These are phyloP conservation scores for Corchorus olitorius DNA, from an alignment of 345 rosid species.

Conservation along the genomic window DNA sequence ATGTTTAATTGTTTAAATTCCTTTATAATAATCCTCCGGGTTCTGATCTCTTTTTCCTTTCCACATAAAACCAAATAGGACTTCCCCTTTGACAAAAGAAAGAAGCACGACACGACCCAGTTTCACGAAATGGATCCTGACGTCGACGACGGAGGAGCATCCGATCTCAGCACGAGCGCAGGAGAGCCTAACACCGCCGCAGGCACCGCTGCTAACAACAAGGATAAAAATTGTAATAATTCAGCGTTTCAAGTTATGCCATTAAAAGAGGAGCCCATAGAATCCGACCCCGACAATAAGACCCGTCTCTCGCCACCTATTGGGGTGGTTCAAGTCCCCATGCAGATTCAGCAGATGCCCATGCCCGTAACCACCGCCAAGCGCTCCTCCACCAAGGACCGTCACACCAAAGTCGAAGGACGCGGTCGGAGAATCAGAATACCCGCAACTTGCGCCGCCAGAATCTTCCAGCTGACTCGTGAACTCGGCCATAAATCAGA, in stretches of 20 bases:
- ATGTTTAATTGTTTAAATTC: background rate
- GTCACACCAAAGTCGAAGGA: conserved; percentile 86
- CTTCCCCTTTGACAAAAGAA: background rate
- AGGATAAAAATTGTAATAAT: conserved; percentile 8
- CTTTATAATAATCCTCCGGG: conserved; percentile 2
- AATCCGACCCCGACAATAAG: conserved; percentile 25
- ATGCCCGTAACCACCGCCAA: conserved; percentile 20
- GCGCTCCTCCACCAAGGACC: conserved; percentile 61
- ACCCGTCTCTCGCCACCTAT: background rate
- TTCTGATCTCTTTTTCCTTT: background rate
- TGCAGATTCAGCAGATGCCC: conserved; percentile 25
- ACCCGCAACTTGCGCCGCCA: conserved; percentile 70
- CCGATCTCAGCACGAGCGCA: conserved; percentile 48
- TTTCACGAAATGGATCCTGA: conserved; percentile 24
- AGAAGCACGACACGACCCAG: too few relatives aligned
- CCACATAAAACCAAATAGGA: background rate
- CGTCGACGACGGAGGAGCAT: conserved; percentile 35
- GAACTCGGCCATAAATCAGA: conserved; percentile 78
- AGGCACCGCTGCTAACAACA: background rate
- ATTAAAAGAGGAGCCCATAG: conserved; percentile 44
- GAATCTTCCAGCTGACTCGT: conserved; percentile 69
- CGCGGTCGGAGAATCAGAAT: conserved; percentile 78
- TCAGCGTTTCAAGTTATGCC: conserved; percentile 30
- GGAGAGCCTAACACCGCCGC: conserved; percentile 25
- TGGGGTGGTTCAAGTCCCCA: conserved; percentile 19